Evolutionary conservation across 1,284 basidiomycete species (phyloP), one percentile per base, ranked within the genome.

Genomic region (Moesziomyces parantarcticus): DNA sequence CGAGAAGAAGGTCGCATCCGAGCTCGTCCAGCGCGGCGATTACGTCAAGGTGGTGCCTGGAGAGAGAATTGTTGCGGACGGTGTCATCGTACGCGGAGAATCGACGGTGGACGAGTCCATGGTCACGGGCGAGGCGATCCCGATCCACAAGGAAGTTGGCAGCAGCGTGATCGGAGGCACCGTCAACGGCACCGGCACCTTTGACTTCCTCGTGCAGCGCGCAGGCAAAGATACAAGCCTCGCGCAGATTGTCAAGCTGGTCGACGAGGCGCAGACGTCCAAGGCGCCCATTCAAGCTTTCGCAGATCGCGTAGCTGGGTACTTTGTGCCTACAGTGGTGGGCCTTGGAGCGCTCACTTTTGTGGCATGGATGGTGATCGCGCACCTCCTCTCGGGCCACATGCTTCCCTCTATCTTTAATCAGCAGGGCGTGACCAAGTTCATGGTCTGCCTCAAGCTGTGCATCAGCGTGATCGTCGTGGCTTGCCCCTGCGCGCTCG

Each of bases 271-370:
- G 0, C 97, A 99, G 85, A 97, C 95, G 1, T 92, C 90, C 67
- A 99, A 99, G 85, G 96, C 97, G 1, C 97, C 97, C 4, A 97
- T 99, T 69, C 97, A 99, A 83, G 92, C 92, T 7, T 97, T 97
- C 84, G 95, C 95, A 2, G 97, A 99, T 85, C 89, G 88, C 50
- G 90, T 97, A 34, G 96, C 97, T 0, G 97, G 96, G 13, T 90
- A 91, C 85, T 99, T 99, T 84, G 96, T 99, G 0, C 97, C 97
- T 0, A 86, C 89, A 13, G 95, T 99, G 79, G 91, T 99, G 76
- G 87, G 89, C 0, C 90, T 99, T 32, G 90, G 93, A 4, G 78
- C 89, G 4, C 47, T 92, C 71, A 99, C 97, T 0, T 95, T 99
- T 84, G 77, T 91, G 39, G 87, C 82, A 0, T 99, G 97, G 97